Percentiles rank a stretch among this genome's conserved stretches.
Evolutionary conservation across 2,329 filamentous ascomycete species (phyloP).

Genomic region (Paecilomyces dactylethromorphus): DNA sequence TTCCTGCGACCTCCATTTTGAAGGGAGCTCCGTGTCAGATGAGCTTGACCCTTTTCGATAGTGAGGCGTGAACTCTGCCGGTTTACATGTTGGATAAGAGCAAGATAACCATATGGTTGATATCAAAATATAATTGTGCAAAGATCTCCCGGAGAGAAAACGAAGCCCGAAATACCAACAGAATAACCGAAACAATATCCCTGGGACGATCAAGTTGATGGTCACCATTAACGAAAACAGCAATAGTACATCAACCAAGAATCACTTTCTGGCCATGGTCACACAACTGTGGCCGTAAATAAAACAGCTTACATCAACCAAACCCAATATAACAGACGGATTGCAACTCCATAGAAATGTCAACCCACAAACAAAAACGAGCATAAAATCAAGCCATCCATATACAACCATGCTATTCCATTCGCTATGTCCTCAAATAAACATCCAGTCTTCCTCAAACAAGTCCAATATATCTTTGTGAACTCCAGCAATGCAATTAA

Average conservation of each 20-base stretch:
- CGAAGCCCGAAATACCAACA: not conserved
- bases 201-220: not conserved
- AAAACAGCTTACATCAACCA: not conserved
- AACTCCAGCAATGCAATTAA: not conserved
- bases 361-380: not conserved
- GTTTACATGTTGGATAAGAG: not conserved
- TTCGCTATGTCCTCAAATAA: not conserved
- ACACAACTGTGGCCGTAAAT: not conserved
- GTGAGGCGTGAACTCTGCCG: not conserved
- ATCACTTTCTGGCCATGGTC: not conserved
- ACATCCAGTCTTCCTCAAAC: not conserved
- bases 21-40: not conserved
- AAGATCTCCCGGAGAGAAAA: not conserved
- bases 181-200: not conserved
- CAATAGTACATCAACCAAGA: not conserved
- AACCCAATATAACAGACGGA: not conserved
- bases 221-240: not conserved
- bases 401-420: not conserved
- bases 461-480: not conserved
- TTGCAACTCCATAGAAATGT: not conserved
- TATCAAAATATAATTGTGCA: not conserved
- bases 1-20: not conserved
- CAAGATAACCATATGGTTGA: not conserved
- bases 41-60: not conserved
- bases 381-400: not conserved